phyloP scores from a whole-genome alignment of 148 eudicot species.

The Cornus controversa region DNA sequence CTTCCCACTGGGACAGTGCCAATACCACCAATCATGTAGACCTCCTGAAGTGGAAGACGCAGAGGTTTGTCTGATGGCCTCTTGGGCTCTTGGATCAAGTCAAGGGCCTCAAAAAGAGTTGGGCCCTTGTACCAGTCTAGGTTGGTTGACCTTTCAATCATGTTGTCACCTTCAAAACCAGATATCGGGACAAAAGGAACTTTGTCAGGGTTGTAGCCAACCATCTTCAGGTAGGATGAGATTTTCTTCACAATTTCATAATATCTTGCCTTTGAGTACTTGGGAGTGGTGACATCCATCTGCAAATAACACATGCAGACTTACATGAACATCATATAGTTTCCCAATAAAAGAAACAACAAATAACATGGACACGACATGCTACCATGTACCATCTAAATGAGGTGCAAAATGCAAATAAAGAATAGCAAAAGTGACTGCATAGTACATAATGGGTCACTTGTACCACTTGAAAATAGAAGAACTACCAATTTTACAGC shows the following conservation, averaged over 20 bases:
- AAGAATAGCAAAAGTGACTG: too few species aligned
- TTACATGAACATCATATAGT: too few species aligned
- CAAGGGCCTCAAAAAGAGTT: constrained; percentile 5
- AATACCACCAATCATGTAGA: constrained; percentile 17
- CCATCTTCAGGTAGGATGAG: constrained; percentile 23
- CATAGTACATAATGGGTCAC: too few species aligned
- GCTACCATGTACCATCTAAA: too few species aligned
- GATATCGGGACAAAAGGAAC: too few species aligned
- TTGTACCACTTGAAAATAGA: too few species aligned
- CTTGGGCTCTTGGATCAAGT: constrained; percentile 13
- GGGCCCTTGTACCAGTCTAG: constrained; percentile 17
- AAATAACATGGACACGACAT: too few species aligned
- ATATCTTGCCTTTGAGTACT: constrained; percentile 12
- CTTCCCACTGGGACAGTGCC: constrained; percentile 16
- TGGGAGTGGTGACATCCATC: constrained; percentile 14
- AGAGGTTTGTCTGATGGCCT: constrained; percentile 2
- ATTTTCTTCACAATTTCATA: constrained; percentile 21
- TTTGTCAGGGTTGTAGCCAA: constrained; percentile 16
- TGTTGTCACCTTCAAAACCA: too few species aligned
- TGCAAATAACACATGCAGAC: not conserved
- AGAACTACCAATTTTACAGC: too few species aligned
- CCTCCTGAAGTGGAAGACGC: not conserved
- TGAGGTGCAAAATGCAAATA: too few species aligned
- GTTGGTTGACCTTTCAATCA: constrained; percentile 13
- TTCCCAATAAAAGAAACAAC: too few species aligned